Evolutionary conservation across 306 rosid genomes (phyloP).

Genomic region (Pueraria montana): DNA sequence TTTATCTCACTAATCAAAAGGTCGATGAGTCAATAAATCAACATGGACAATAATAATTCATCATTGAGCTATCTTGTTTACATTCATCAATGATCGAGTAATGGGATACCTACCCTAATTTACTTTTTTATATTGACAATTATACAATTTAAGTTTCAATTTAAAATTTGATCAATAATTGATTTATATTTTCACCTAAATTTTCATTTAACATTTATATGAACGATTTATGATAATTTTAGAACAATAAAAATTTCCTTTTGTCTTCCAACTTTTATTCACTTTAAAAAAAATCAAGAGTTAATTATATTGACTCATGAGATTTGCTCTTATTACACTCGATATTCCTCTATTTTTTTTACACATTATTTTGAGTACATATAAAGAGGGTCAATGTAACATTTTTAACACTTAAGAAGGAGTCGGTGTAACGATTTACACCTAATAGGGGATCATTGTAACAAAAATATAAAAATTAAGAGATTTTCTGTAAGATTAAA

Average conservation of each 20-base stretch:
- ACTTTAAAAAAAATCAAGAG: too few species aligned
- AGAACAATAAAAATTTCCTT: not conserved
- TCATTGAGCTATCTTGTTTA: not conserved
- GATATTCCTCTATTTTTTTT: too few species aligned
- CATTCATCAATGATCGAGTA: not conserved
- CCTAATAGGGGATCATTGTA: too few species aligned
- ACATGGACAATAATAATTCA: not conserved
- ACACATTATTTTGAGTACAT: too few species aligned
- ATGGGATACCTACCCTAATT: not conserved
- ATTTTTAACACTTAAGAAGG: too few species aligned
- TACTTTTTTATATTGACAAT: not conserved
- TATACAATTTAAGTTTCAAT: not conserved
- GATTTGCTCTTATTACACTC: too few species aligned
- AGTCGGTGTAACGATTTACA: too few species aligned
- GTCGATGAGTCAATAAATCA: not conserved
- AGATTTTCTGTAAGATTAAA: too few species aligned
- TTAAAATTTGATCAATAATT: not conserved
- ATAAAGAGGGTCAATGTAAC: too few species aligned
- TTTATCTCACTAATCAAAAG: not conserved
- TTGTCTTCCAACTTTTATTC: not conserved
- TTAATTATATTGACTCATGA: too few species aligned
- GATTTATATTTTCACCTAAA: not conserved
- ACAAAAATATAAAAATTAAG: too few species aligned
- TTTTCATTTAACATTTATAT: not conserved
- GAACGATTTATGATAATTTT: not conserved